Base-by-base conservation (phyloP, 345 rosid genomes). In the Laguncularia racemosa region DNA sequence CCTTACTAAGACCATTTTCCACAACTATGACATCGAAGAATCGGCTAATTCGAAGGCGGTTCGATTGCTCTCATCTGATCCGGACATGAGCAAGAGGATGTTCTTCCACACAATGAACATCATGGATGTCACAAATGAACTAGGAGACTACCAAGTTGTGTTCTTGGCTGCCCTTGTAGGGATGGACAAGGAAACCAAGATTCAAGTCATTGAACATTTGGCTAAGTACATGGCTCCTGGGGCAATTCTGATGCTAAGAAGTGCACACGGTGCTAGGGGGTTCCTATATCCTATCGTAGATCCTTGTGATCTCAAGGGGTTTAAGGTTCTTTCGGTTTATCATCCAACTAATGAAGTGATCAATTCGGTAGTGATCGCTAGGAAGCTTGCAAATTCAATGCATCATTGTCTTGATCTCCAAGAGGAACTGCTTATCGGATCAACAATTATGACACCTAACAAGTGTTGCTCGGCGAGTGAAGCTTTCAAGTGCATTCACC, bases 131-230 rank as follows among this genome's bases (percentile, higher is more conserved):
- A 73, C 84, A 0, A 56, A 61, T 13, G 84, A 48, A 21, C 57
- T 91, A 23, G 67, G 73, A 57, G 76, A 82, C 46, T 88, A 74
- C 45, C 92, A 91, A 14, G 96, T 91, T 10, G 85, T 91, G 55
- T 91, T 88, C 74, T 75, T 91, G 70, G 98, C 98, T 2, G 95
- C 98, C 54, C 76, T 91, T 18, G 98, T 91, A 4, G 98, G 98
- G 38, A 83, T 88, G 95, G 85, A 78, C 64, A 86, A 78, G 80
- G 69, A 82, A 6, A 87, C 68, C 40, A 89, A 91, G 62, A 20
- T 75, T 43, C 65, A 66, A 60, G 78, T 86, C 49, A 63, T 84
- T 16, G 85, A 76, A 12, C 96, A 91, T 72, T 63, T 88, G 78
- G 78, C 73, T 13, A 88, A 80, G 76, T 62, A 79, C 55, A 91